These are phyloP conservation scores for Ogataea allantospora DNA, from an alignment of 805 yeast species.

Conservation along the genomic window DNA sequence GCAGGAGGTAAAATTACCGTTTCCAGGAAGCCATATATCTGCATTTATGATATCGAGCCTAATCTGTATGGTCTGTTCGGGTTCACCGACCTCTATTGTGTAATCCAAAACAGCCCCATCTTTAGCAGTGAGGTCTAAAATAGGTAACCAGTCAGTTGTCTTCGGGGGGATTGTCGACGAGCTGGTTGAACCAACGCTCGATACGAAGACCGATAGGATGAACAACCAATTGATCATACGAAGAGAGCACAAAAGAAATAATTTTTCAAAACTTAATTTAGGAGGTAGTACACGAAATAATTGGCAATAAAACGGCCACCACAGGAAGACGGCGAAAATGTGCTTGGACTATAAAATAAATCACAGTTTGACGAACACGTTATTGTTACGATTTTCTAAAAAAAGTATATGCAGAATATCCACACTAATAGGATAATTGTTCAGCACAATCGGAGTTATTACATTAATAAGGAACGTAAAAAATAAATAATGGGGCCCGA, in stretches of 20 bases:
- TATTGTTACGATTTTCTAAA: too few relatives aligned
- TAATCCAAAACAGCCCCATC: slow-evolving; percentile 25
- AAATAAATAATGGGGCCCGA: too few relatives aligned
- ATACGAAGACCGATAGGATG: background rate
- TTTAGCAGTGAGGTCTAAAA: slow-evolving; percentile 14
- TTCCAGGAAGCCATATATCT: slow-evolving; percentile 32
- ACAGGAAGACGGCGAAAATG: too few relatives aligned
- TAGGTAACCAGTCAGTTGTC: slow-evolving; percentile 21
- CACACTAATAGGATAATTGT: too few relatives aligned
- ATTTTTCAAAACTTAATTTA: background rate
- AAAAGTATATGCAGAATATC: too few relatives aligned
- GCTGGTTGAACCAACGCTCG: slow-evolving; percentile 2
- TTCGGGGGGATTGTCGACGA: slow-evolving; percentile 7
- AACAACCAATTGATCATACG: slow-evolving; percentile 3
- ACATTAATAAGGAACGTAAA: too few relatives aligned
- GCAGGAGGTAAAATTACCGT: slow-evolving; percentile 25
- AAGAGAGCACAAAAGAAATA: background rate
- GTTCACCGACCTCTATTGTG: slow-evolving; percentile 25
- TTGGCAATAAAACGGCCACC: background rate
- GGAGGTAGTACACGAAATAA: background rate
- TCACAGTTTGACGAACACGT: too few relatives aligned
- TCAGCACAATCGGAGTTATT: too few relatives aligned
- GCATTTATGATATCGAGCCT: slow-evolving; percentile 33
- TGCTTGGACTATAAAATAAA: too few relatives aligned
- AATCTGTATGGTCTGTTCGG: slow-evolving; percentile 23